Evolutionary conservation across 768 basidiomycete species (phyloP), one percentile per base, ranked within the genome.

Genomic region (Auricularia cornea): DNA sequence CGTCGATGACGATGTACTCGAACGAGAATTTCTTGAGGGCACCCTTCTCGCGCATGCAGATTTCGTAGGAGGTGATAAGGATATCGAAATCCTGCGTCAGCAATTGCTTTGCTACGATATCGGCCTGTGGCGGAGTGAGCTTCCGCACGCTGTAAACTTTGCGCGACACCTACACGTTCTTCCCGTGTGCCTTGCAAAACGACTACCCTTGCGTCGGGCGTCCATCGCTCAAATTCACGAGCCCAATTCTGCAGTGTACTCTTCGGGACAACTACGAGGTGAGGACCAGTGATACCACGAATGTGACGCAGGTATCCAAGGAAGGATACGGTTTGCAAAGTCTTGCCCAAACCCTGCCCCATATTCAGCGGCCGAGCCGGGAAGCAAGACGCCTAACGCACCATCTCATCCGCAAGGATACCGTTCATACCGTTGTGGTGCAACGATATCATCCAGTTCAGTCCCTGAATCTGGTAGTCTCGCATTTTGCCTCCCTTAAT

Each of bases 1-100:
- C 96, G 76, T 99, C 96, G 70, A 99, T 98, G 67, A 90, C 85
- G 74, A 98, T 98, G 76, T 98, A 98, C 74, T 96, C 92, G 79
- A 98, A 98, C 0, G 89, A 89, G 73, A 98, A 92, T 74, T 96
- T 96, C 76, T 92, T 93, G 66, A 98, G 80, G 0, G 89, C 83
- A n/a, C 85, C 81, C 75, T 94, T 94, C 73, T 99, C 97, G 68
- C 96, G 92, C 66, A 98, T 83, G 72, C 94, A 96, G 65, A 99
- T 91, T 74, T 98, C 97, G 76, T 99, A 99, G 1, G 92, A 90
- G 1, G 97, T 98, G 74, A 98, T 88, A 75, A 91, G 90, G 67
- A 96, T 88, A 75, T 97, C 89, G 71, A 98, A 98, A 68, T 94
- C 85, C 72, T 90, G 88, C 0, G 91, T 83, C 11, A 98, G 83